Evolutionary conservation across 2,329 filamentous ascomycete genomes (phyloP).

Genomic region (Alternaria alternata): DNA sequence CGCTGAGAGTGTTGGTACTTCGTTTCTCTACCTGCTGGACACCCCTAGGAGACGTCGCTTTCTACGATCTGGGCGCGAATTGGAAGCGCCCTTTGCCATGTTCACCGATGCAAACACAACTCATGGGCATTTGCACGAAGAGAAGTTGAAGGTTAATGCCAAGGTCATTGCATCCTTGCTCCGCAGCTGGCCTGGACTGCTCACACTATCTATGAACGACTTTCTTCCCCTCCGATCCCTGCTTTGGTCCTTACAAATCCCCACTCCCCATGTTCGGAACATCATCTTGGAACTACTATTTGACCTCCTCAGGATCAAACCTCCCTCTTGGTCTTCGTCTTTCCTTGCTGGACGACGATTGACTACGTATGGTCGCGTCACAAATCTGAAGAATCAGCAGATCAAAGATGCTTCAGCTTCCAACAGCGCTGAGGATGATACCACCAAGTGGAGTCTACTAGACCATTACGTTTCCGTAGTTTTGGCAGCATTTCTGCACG

Average conservation of each 20-base stretch:
- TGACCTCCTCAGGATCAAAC: constrained; percentile 84
- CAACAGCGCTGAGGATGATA: constrained; percentile 74
- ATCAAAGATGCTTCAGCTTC: constrained; percentile 63
- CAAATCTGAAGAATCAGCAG: constrained; percentile 74
- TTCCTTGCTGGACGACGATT: constrained; percentile 91
- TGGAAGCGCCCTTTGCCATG: constrained; percentile 84
- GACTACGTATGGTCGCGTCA: constrained; percentile 95
- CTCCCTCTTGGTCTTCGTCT: constrained; percentile 92
- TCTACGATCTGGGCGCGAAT: constrained; percentile 85
- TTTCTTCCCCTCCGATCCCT: constrained; percentile 86
- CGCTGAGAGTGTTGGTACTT: constrained; percentile 84
- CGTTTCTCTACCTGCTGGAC: constrained; percentile 91
- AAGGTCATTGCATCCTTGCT: constrained; percentile 91
- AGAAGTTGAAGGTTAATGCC: constrained; percentile 82
- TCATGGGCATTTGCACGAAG: constrained; percentile 62
- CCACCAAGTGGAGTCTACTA: constrained; percentile 74
- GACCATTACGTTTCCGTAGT: constrained; percentile 94
- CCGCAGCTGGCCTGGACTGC: constrained; percentile 91
- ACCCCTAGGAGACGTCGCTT: constrained; percentile 81
- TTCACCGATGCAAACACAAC: constrained; percentile 81
- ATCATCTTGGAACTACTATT: constrained; percentile 90
- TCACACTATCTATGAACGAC: constrained; percentile 87
- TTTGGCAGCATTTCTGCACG: constrained; percentile 82
- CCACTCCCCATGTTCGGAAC: constrained; percentile 67
- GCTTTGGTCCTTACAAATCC: constrained; percentile 69